These are phyloP conservation scores for Neospora caninum DNA, from an alignment of 169 alveolate species.

Conservation along the genomic window DNA sequence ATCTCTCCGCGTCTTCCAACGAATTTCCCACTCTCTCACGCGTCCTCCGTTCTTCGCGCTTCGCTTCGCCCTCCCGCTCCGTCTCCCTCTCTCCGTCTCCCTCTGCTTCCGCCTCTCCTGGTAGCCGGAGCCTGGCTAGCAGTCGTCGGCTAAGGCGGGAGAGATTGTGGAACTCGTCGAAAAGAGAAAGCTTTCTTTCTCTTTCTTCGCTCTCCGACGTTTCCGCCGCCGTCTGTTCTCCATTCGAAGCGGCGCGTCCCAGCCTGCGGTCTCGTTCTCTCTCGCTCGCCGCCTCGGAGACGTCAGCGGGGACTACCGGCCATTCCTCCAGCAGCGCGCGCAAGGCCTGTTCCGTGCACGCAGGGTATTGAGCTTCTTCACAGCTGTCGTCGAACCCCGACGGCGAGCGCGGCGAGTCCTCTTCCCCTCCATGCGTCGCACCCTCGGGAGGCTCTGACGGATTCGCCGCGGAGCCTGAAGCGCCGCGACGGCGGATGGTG, in stretches of 20 bases:
- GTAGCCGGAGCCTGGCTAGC: not conserved
- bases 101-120: not conserved
- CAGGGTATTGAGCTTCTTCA: not conserved
- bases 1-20: not conserved
- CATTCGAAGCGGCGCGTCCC: not conserved
- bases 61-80: not conserved
- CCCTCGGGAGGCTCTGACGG: too few species aligned
- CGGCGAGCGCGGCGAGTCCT: not conserved
- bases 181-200: not conserved
- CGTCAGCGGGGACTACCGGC: not conserved
- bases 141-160: constrained; percentile 8
- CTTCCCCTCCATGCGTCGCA: not conserved
- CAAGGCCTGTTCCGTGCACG: not conserved
- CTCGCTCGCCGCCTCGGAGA: not conserved
- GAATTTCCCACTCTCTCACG: not conserved
- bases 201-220: not conserved
- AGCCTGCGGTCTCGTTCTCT: not conserved
- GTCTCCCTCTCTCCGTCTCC: not conserved
- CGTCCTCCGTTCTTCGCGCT: not conserved
- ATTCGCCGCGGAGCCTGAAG: not conserved
- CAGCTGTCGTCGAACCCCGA: not conserved
- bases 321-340: constrained; percentile 1
- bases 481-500: not conserved
- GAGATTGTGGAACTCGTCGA: too few species aligned
- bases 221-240: not conserved